phyloP scores from a whole-genome alignment of 1,284 basidiomycete genomes.

The Thecaphora frezii region DNA sequence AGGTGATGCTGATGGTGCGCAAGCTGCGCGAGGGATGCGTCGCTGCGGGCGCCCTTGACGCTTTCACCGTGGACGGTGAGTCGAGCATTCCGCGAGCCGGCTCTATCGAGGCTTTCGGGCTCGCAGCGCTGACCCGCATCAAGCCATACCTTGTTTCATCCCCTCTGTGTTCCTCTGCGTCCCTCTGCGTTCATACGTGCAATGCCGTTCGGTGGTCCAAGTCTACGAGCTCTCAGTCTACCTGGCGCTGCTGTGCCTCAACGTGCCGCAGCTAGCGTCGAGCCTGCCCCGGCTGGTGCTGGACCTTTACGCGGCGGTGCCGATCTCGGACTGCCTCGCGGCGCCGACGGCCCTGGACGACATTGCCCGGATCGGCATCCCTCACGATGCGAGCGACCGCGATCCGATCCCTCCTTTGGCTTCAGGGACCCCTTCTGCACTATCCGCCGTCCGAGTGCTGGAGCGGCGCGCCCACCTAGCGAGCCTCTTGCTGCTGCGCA shows the following conservation, averaged over 20 bases:
- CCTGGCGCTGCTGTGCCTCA: slow-evolving; percentile 12
- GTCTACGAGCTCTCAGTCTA: slow-evolving; percentile 21
- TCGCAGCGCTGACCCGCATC: background rate
- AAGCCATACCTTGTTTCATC: no score
- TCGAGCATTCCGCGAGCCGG: no score
- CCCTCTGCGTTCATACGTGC: background rate
- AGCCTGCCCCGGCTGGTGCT: slow-evolving; percentile 19
- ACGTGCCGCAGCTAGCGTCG: slow-evolving; percentile 15
- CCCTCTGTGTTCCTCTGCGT: no score
- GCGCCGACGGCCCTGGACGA: background rate
- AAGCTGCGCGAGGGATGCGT: slow-evolving; percentile 32
- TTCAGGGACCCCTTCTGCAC: no score
- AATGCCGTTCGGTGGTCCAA: background rate
- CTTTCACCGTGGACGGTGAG: slow-evolving; percentile 17
- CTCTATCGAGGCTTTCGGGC: no score
- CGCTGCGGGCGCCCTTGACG: slow-evolving; percentile 15
- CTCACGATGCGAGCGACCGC: no score
- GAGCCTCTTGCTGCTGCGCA: slow-evolving; percentile 12
- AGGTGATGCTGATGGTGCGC: slow-evolving; percentile 21
- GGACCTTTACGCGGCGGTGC: slow-evolving; percentile 12
- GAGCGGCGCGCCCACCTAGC: background rate
- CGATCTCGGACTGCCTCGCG: background rate
- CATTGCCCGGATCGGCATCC: background rate
- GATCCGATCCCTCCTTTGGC: no score
- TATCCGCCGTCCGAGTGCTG: background rate